A percentile compares a stretch with the other conserved stretches of the same genome.
Conservation (phyloP, 2,329 filamentous ascomycete genomes). For the Sporothrix humicola region DNA sequence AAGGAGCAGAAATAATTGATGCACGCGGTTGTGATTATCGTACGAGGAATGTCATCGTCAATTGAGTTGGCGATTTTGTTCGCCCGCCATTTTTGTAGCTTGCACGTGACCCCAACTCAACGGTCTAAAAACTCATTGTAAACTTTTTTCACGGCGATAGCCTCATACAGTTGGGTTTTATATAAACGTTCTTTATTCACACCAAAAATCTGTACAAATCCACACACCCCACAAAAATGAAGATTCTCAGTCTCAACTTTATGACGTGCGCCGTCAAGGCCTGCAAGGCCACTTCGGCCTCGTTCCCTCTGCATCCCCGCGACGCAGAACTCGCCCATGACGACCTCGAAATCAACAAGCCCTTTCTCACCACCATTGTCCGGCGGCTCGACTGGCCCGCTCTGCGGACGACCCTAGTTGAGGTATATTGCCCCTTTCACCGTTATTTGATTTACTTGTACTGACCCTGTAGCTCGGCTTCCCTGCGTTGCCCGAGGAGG, state of each 20-base stretch:
- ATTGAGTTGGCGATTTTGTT: constrained; percentile 12
- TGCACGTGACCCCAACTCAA: constrained; percentile 7
- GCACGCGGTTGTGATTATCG: neutral
- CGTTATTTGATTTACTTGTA: neutral
- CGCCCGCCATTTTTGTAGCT: neutral
- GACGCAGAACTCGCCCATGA: constrained; percentile 89
- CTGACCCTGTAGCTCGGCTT: constrained; percentile 70
- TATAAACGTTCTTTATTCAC: neutral
- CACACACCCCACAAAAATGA: constrained; percentile 64
- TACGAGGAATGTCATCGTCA: neutral
- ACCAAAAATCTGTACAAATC: neutral
- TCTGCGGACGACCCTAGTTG: constrained; percentile 73
- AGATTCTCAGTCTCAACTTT: constrained; percentile 94
- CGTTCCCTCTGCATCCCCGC: constrained; percentile 89
- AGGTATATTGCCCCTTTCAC: constrained; percentile 58
- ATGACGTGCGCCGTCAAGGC: constrained; percentile 93
- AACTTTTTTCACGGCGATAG: constrained; percentile 29
- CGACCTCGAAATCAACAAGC: constrained; percentile 79
- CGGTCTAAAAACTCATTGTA: neutral
- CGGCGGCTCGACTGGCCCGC: constrained; percentile 89
- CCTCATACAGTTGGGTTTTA: neutral
- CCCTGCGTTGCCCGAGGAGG: constrained; percentile 68
- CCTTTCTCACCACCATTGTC: constrained; percentile 83
- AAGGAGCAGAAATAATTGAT: neutral
- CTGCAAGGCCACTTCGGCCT: constrained; percentile 79